Evolutionary conservation across 169 alveolate genomes (phyloP).

Genomic region (Eimeria necatrix): DNA sequence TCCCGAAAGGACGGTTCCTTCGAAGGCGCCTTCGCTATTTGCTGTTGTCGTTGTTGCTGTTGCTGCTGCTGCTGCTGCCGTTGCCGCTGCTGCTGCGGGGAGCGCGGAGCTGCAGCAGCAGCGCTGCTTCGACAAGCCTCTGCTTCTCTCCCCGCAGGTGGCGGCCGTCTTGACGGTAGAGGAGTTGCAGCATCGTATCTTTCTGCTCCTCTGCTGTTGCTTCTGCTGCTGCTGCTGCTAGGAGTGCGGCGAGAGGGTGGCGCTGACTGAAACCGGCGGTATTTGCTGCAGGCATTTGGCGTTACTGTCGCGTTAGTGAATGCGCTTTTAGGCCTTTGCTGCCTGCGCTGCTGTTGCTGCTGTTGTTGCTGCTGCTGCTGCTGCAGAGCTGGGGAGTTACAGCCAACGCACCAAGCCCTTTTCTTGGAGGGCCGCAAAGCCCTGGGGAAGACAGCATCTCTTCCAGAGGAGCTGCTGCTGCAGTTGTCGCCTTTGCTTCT

Average conservation of each 20-base stretch:
- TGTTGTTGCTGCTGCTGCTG: constrained; percentile 11
- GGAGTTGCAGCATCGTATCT: too few species aligned
- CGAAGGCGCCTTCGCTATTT: not conserved
- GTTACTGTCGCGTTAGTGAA: not conserved
- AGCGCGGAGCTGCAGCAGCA: constrained; percentile 1
- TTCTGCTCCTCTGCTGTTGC: not conserved
- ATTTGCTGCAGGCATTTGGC: not conserved
- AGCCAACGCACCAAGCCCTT: constrained; percentile 6
- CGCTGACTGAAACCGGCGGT: constrained; percentile 7
- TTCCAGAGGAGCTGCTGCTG: not conserved
- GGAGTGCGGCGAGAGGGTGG: not conserved
- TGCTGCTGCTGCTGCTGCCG: constrained; percentile 22
- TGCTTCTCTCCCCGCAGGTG: not conserved
- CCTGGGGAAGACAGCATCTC: not conserved
- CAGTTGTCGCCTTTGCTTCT: not conserved
- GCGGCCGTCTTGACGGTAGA: too few species aligned
- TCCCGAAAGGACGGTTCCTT: not conserved
- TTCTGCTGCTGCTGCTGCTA: constrained; percentile 8
- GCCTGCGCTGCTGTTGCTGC: constrained; percentile 11
- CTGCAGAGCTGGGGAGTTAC: not conserved
- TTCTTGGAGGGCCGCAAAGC: not conserved
- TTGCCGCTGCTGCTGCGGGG: constrained; percentile 36
- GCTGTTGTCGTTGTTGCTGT: not conserved
- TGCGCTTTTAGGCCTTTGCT: not conserved
- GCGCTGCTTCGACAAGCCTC: not conserved